phyloP scores from a whole-genome alignment of 2,329 filamentous ascomycete genomes.

The Claviceps maximensis region DNA sequence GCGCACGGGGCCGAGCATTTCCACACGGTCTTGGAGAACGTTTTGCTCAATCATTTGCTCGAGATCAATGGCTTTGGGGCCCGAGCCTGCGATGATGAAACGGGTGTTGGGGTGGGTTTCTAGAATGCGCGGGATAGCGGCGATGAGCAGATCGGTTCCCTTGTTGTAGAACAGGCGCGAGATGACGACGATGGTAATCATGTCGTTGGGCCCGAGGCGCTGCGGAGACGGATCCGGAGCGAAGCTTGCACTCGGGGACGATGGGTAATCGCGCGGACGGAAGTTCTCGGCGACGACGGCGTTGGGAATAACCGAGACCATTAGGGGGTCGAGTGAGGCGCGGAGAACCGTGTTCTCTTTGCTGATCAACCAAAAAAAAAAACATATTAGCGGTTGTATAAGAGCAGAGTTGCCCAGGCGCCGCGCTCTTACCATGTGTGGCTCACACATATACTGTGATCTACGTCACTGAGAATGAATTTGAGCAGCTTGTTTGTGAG shows the following conservation, averaged over 20 bases:
- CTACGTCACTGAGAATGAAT: conserved; percentile 89
- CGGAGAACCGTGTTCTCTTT: conserved; percentile 96
- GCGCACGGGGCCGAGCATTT: conserved; percentile 80
- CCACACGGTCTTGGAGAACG: conserved; percentile 83
- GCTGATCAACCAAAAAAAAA: too few relatives aligned
- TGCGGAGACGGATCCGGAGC: conserved; percentile 41
- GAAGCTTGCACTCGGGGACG: conserved; percentile 21
- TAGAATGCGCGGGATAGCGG: conserved; percentile 84
- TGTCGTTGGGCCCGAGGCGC: conserved; percentile 66
- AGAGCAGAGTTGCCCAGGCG: background rate
- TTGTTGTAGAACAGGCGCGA: conserved; percentile 98
- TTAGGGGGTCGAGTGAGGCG: conserved; percentile 85
- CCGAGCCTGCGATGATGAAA: conserved; percentile 92
- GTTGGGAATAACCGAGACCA: conserved; percentile 97
- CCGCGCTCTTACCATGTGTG: conserved; percentile 66
- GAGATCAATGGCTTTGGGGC: conserved; percentile 91
- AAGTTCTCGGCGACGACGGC: conserved; percentile 97
- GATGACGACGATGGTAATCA: conserved; percentile 92
- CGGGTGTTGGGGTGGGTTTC: conserved; percentile 82
- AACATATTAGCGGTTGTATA: too few relatives aligned
- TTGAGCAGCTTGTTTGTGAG: conserved; percentile 95
- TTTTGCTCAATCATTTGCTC: conserved; percentile 98
- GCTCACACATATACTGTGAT: conserved; percentile 96
- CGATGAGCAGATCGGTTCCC: conserved; percentile 91
- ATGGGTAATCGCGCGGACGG: conserved; percentile 43